These are phyloP conservation scores for Epipyxis sp. DNA, from an alignment of 108 stramenopile species.

Conservation along the genomic window DNA sequence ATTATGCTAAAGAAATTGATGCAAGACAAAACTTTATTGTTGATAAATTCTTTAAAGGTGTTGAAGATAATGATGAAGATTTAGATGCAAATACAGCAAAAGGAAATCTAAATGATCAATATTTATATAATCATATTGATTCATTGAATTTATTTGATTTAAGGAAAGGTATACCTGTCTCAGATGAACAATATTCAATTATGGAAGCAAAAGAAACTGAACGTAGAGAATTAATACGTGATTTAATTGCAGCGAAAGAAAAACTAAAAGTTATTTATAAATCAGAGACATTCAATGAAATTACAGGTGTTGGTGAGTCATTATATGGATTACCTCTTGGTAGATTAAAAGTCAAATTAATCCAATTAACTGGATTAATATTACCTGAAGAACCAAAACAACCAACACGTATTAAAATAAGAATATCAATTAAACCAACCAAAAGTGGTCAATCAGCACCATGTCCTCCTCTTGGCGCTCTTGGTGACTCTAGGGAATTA, in stretches of 20 bases:
- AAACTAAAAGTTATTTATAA: conserved; percentile 39
- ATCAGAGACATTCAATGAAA: conserved; percentile 39
- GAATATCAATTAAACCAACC: not conserved
- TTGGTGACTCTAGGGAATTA: not conserved
- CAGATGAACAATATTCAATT: conserved; percentile 23
- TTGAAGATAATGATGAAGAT: conserved; percentile 2
- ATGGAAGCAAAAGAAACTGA: conserved; percentile 30
- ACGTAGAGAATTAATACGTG: conserved; percentile 32
- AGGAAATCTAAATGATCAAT: not conserved
- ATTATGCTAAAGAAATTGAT: not conserved
- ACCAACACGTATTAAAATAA: not conserved
- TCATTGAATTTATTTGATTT: conserved; percentile 26
- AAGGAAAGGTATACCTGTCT: conserved; percentile 29
- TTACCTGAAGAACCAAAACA: conserved; percentile 12
- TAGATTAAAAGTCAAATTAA: conserved; percentile 36
- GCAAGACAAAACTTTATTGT: not conserved
- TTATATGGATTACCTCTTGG: conserved; percentile 43
- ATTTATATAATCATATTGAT: conserved; percentile 1
- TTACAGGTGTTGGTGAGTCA: conserved; percentile 39
- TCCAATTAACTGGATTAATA: conserved; percentile 31
- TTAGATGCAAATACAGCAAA: not conserved
- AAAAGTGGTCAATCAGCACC: not conserved
- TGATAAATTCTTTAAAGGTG: not conserved
- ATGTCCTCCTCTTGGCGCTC: not conserved
- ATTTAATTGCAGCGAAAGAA: conserved; percentile 38